Conservation (phyloP, 2,329 filamentous ascomycete genomes). For the Cytospora chrysosperma region DNA sequence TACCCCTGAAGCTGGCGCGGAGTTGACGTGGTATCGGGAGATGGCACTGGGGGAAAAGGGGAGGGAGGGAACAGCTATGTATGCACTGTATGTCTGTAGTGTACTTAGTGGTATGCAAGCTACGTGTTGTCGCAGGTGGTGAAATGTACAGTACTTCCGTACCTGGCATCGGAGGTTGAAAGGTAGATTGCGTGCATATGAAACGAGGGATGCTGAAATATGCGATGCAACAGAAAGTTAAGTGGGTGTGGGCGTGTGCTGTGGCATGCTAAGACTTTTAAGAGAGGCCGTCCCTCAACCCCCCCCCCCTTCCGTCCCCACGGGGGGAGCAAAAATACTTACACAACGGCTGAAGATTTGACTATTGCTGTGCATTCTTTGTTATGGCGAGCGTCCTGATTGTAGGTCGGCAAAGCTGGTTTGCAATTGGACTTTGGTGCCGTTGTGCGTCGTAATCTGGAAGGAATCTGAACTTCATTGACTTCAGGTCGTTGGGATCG, state of each 20-base stretch:
- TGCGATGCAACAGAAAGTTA: constrained; percentile 3
- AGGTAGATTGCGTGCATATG: constrained; percentile 24
- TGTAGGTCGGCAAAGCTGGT: not conserved
- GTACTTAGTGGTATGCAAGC: too few relatives aligned
- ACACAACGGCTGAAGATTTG: not conserved
- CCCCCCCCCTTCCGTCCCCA: too few relatives aligned
- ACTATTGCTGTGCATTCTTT: not conserved
- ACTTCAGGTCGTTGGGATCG: not conserved
- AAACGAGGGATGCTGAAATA: constrained; percentile 10
- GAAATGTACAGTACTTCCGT: constrained; percentile 1
- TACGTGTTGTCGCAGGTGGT: not conserved
- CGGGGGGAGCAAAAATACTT: not conserved
- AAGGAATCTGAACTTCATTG: not conserved
- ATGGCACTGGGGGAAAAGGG: constrained; percentile 7
- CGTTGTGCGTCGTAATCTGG: not conserved
- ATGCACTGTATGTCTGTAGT: not conserved
- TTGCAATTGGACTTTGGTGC: not conserved
- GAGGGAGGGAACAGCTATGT: not conserved
- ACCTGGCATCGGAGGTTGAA: constrained; percentile 17
- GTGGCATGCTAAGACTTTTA: too few relatives aligned
- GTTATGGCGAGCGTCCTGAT: not conserved
- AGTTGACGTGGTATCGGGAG: constrained; percentile 16
- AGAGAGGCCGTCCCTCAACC: not conserved
- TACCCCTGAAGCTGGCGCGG: constrained; percentile 21
- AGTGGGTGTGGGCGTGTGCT: not conserved